Percentiles rank a stretch among this genome's conserved stretches.
phyloP scores from a whole-genome alignment of 2,329 filamentous ascomycete genomes.

The Tympanopsis confertula region DNA sequence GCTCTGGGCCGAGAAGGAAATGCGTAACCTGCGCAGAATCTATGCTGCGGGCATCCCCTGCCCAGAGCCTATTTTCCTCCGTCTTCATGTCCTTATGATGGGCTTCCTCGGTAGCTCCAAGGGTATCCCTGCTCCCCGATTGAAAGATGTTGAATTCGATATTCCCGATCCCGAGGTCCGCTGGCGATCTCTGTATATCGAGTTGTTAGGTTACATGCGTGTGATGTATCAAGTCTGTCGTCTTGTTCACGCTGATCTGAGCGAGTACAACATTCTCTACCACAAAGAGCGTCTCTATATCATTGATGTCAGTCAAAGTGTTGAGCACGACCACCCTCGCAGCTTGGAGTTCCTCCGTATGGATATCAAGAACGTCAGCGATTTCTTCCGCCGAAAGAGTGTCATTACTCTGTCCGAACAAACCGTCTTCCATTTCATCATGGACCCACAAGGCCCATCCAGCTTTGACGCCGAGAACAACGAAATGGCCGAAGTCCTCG shows the following conservation, averaged over 20 bases:
- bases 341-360: conserved; percentile 89
- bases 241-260: conserved; percentile 89
- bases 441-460: conserved; percentile 42
- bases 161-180: conserved; percentile 56
- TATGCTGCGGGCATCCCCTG: conserved; percentile 76
- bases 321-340: conserved; percentile 90
- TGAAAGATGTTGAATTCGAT: conserved; percentile 72
- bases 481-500: conserved; percentile 47
- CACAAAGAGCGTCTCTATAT: conserved; percentile 73
- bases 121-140: conserved; percentile 75
- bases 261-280: conserved; percentile 96
- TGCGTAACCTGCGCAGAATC: conserved; percentile 80
- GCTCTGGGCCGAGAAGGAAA: conserved; percentile 97
- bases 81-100: conserved; percentile 94
- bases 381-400: conserved; percentile 80
- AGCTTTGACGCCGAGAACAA: conserved; percentile 32
- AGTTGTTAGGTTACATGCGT: conserved; percentile 80
- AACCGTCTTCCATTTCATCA: conserved; percentile 75
- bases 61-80: conserved; percentile 78
- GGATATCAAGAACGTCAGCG: conserved; percentile 94
- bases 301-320: conserved; percentile 94
- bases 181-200: conserved; percentile 71
- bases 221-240: conserved; percentile 84
- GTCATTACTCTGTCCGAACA: conserved; percentile 73
- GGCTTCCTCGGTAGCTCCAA: conserved; percentile 78